These are phyloP conservation scores for Colletotrichum siamense DNA, from an alignment of 2,329 filamentous ascomycete genomes.

Conservation along the genomic window DNA sequence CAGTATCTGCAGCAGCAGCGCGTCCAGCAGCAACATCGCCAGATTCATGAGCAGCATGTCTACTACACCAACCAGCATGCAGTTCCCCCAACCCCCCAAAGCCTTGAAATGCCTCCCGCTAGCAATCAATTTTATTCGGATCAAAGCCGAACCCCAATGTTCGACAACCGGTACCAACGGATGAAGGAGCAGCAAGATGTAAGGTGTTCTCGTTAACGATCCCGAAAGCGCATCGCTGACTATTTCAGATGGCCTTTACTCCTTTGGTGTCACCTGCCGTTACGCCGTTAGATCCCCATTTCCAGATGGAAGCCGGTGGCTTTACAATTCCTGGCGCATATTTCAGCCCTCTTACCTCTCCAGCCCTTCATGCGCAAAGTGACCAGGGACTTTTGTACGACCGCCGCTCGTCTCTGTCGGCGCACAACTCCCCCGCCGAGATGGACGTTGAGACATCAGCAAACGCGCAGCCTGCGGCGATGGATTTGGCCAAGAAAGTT, in stretches of 20 bases:
- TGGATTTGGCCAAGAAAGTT: slow-evolving; percentile 56
- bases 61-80: slow-evolving; percentile 60
- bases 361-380: slow-evolving; percentile 76
- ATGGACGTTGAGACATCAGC: slow-evolving; percentile 56
- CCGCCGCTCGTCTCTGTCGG: slow-evolving; percentile 46
- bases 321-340: slow-evolving; percentile 74
- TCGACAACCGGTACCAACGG: slow-evolving; percentile 67
- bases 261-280: slow-evolving; percentile 85
- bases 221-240: slow-evolving; percentile 29
- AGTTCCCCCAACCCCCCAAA: slow-evolving; percentile 81
- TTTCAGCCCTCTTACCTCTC: slow-evolving; percentile 84
- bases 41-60: slow-evolving; percentile 59
- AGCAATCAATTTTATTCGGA: slow-evolving; percentile 65
- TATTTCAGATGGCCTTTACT: slow-evolving; percentile 72
- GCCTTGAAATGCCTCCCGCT: slow-evolving; percentile 74
- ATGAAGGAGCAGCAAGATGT: slow-evolving; percentile 74
- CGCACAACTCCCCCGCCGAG: slow-evolving; percentile 60
- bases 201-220: slow-evolving; percentile 31
- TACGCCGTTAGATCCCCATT: slow-evolving; percentile 77
- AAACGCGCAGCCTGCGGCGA: slow-evolving; percentile 42
- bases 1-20: slow-evolving; percentile 70
- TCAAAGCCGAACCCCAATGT: slow-evolving; percentile 63
- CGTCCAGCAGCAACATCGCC: slow-evolving; percentile 64
- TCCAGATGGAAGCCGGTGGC: slow-evolving; percentile 59
- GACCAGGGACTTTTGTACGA: slow-evolving; percentile 54